Evolutionary conservation across 2,329 filamentous ascomycete genomes (phyloP), one percentile per base, ranked within the genome.

Genomic region (Epichloe bromicola): DNA sequence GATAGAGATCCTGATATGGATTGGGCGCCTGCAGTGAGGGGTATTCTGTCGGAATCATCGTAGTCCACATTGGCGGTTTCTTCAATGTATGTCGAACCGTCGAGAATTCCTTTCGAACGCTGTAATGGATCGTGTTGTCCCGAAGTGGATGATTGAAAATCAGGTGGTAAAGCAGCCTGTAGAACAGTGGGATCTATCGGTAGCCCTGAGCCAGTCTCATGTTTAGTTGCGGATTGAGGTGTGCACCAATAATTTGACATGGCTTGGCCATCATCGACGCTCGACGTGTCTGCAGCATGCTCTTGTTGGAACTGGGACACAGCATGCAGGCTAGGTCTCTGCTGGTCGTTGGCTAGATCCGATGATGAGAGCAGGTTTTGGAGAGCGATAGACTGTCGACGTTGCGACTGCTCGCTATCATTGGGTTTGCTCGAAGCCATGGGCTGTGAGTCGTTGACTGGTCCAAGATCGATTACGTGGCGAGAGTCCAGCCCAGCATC

Each of bases 301-400:
- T 51, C 46, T 44, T 46, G 23, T 40, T 50, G 26, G 15, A 45
- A 38, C n/a, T 41, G 26, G 14, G 4, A 17, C 10, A 34, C 43
- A 20, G 26, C n/a, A 40, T 23, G 14, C 5, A 17, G 19, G 15
- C 36, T 19, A 20, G 20, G 26, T 30, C 17, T 26, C 26, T 30
- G 46, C 37, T 36, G 39, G 33, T 37, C 33, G 15, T 23, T 37
- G 3, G 41, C 5, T 26, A 15, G 10, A 19, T 37, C 53, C 30
- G 56, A 52, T 12, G 58, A 49, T 34, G 56, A 55, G 50, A 65
- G 62, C 37, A 86, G 71, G 59, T 83, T 78, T 65, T 82, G 82
- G 53, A 91, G 72, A 53, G 85, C 85, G 68, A 93, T 90, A 55
- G 83, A 83, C 60, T 57, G 63, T 41, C 57, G 57, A 49, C 58